Base-by-base conservation (phyloP, 345 rosid genomes). In the Melastoma malabathricum region DNA sequence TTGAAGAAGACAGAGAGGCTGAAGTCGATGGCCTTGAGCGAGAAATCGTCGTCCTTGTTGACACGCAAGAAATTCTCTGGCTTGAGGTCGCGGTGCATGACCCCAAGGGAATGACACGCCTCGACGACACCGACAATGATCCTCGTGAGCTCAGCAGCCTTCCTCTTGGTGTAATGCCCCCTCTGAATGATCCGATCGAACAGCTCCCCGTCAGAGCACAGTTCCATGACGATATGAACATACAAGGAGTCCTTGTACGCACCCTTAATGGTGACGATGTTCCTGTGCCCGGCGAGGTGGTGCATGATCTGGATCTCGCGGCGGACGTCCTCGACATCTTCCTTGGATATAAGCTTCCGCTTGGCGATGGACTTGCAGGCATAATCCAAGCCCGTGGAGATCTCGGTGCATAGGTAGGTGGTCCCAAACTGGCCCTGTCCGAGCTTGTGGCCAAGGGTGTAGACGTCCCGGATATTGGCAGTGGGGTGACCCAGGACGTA, bases 341-440 rank as follows among this genome's bases (percentile, higher is more conserved):
- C 97, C 72, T 59, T 89, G 49, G 94, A 69, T 44, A 89, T 83
- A 74, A 89, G 64, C 72, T 89, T 89, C 66, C 97, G 71, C 73
- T 89, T 89, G 4, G 94, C 76, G 57, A 89, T 89, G n/a, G 97
- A 89, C 75, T 89, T 89, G 68, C 97, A 89, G 10, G 97, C 97
- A 49, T 79, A 86, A 47, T 86, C 96, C 47, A 55, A 64, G 17
- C 84, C 84, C 0, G 97, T 73, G 14, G 83, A 62, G 55, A 73
- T 63, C 72, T 89, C 96, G 4, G 72, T 76, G 68, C 94, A 79
- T 44, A 89, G 62, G 73, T 80, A 89, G 27, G 97, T 89, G 45
- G 90, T 83, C 34, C 97, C 97, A 46, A 89, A 89, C 64, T 89
- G 97, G 46, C 97, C 97, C 59, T 89, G 96, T 12, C 97, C 97